Evolutionary conservation across 257 asterid species (phyloP), one percentile per base, ranked within the genome.

Genomic region (Ehretia macrophylla): DNA sequence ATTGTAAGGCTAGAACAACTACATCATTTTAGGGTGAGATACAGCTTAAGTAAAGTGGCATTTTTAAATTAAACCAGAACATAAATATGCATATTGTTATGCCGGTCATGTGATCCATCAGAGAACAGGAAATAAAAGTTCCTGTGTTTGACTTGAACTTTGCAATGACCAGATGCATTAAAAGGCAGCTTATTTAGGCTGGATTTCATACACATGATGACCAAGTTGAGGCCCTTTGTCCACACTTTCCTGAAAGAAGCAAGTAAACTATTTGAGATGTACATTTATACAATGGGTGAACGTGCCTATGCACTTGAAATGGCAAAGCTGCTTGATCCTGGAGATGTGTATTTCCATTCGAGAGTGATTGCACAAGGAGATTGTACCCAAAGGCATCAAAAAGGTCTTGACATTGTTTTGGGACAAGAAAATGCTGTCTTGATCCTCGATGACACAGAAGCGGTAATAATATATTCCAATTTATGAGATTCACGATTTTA

Each of bases 391-490:
- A 83, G 79, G 75, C 75, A 81, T 70, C 91, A 86, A 49, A 92
- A 92, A 71, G 95, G 97, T 18, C 97, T 92, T n/a, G 99, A 92
- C 77, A 69, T 92, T 63, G 91, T 92, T 81, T 38, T 88, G 81
- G 97, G 95, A 60, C 90, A 83, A 74, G 97, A 86, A 76, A 92
- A 86, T 68, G 85, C 89, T 51, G 97, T 81, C 53, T 58, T 92
- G 73, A 92, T 92, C 72, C 96, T 92, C 60, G 99, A 92, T 70
- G 99, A 92, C 69, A 92, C 99, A 44, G 96, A 92, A 79, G 76
- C 62, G 79, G 99, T 92, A 80, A 72, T 64, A 46, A 57, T 27
- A 58, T 63, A 10, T 11, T 11, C 50, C 60, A 55, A 23, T 63
- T 22, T 61, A 37, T 40, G 53, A n/a, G 21, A 14, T 47, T 14